Evolutionary conservation across 805 yeast genomes (phyloP), one percentile per base, ranked within the genome.

Genomic region (Cyberlindnera subsufficiens): DNA sequence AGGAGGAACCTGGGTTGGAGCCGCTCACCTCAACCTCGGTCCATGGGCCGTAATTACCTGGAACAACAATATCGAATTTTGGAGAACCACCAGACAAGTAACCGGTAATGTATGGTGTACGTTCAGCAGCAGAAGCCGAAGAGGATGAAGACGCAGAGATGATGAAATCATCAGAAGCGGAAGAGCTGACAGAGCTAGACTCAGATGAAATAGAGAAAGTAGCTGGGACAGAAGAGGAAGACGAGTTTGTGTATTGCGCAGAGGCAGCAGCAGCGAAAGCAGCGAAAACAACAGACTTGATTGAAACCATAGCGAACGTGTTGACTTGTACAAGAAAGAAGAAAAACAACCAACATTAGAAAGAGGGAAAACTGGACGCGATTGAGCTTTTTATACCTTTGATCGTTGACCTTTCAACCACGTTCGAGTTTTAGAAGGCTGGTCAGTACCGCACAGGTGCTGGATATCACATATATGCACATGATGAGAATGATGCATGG

Each of bases 101-200:
- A 51, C 59, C 59, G 30, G 54, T 46, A 38, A 54, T 48, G 52
- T 49, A 55, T 47, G 56, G 54, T 30, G 53, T 44, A 17, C 36
- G 38, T 11, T 36, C 39, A 19, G 53, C 34, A 19, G 55, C 35
- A 20, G 52, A 39, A 27, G 53, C 32, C 4, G 55, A 40, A 11
- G 49, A 39, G 22, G 55, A 42, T 6, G 58, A 50, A 40, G 51
- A 45, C 27, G 48, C 42, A 34, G 37, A 41, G 51, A 52, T 50
- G 50, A 52, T 46, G 19, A 39, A 40, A 31, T 52, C 55, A 33
- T 46, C 42, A 6, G 49, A 43, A 11, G 49, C 37, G 20, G 48
- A 43, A n/a, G 53, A 35, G 20, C 35, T 37, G 39, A 34, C 45
- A 19, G 45, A 34, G 15, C 42, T 29, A 15, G 16, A n/a, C 10